phyloP scores from a whole-genome alignment of 2,329 filamentous ascomycete genomes.

The Aspergillus calidoustus region DNA sequence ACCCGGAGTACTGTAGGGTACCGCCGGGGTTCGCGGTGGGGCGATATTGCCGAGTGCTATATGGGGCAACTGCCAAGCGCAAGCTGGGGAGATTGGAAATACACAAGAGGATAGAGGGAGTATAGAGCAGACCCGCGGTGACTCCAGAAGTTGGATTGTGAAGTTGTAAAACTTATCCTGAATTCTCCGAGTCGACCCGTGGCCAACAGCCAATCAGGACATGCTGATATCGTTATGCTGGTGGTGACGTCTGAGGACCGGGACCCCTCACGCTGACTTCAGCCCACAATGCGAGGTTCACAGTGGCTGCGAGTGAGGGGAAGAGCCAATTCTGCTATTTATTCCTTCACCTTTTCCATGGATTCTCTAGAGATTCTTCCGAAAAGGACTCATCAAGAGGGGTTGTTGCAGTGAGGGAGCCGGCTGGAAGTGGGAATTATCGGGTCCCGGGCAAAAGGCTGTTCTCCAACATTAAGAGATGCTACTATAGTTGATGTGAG shows the following conservation, averaged over 20 bases:
- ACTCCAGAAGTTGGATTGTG: constrained; percentile 13
- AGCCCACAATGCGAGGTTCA: background rate
- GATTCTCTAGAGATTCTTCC: background rate
- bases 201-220: constrained; percentile 23
- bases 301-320: background rate
- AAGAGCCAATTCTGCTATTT: background rate
- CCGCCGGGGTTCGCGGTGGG: background rate
- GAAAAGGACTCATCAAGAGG: background rate
- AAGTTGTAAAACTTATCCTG: constrained; percentile 11
- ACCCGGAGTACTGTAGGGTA: background rate
- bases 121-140: constrained; percentile 7
- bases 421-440: constrained; percentile 17
- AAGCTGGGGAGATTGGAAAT: background rate
- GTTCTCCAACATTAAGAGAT: background rate
- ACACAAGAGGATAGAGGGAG: background rate
- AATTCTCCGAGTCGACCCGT: constrained; percentile 26
- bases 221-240: constrained; percentile 19
- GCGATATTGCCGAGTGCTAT: background rate
- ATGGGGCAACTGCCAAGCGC: background rate
- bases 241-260: constrained; percentile 22
- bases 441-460: constrained; percentile 20
- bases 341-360: background rate
- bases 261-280: constrained; percentile 3
- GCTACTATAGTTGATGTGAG: background rate
- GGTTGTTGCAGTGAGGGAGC: background rate